Base-by-base conservation (phyloP, 2,329 filamentous ascomycete genomes). In the Waltergamsia citrina region DNA sequence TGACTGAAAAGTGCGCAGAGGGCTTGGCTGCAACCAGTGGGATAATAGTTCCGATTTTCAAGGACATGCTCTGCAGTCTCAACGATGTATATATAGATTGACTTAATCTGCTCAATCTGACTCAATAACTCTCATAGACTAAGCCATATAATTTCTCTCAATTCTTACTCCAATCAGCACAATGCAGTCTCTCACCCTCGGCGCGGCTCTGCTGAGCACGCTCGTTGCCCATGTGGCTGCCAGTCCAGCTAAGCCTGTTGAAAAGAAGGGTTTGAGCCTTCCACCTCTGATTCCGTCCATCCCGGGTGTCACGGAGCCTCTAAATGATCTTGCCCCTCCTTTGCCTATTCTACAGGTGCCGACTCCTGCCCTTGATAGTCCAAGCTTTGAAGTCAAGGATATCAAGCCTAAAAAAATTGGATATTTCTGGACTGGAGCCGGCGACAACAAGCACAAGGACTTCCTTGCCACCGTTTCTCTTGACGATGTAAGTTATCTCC, bases 341-440 rank as follows among this genome's bases (percentile, higher is more conserved):
- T 53, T 77, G 18, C 73, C 74, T 4, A 67, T 78, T 36, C 53
- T 79, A 9, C 73, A 78, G 45, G 35, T 72, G 5, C 74, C 73
- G 3, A 74, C 69, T n/a, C 73, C 73, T 32, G 65, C 73, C 0
- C 50, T 77, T n/a, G 54, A 60, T 3, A 72, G 67, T 42, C 63
- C 63, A 7, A 66, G 65, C 6, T 76, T 75, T 39, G 58, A 55
- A 9, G 55, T 62, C 3, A 70, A 67, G 47, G 56, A 70, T 39
- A 65, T 78, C 47, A 70, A 69, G 55, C 74, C 74, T 19, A 78
- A 78, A 66, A 78, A 78, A 59, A 72, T 78, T 47, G 74, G 72
- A 0, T 77, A 77, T 53, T 77, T 78, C 56, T 78, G 71, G 71
- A 75, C 71, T 34, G 73, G 65, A 14, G 60, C 74, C 22, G 74